Evolutionary conservation across 257 asterid species (phyloP), one percentile per base, ranked within the genome.

Genomic region (Solanum arcanum): DNA sequence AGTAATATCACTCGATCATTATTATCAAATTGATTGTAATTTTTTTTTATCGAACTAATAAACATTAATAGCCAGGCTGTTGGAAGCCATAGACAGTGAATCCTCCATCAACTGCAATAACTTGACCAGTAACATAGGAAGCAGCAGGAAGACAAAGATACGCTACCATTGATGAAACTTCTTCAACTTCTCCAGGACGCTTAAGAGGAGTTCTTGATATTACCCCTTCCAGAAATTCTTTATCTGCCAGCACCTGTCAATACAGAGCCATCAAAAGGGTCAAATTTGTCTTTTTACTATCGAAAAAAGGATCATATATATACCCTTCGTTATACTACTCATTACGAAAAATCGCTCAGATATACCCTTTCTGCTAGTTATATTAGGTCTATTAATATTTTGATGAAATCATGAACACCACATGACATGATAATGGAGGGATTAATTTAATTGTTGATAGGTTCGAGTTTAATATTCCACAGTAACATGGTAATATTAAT

Each of bases 101-200:
- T 82, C 98, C 98, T 86, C 98, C 98, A 75, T 96, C 98, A 56
- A 96, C 98, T 31, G 93, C 90, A 7, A 96, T 86, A 62, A 94
- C 88, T 93, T 96, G 96, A 2, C 98, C 98, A 37, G 96, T 94
- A 15, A 94, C 91, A 82, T 94, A 94, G 0, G 98, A 94, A 84
- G 98, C 98, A 81, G 95, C 92, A n/a, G 98, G 98, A 64, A 96
- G 98, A 89, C 98, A 96, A 20, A 96, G 95, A 90, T 90, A 96
- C 66, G 98, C 96, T 9, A 94, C 98, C 86, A 94, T 60, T 6
- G 96, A 94, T 16, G 98, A 94, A 12, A 94, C 97, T 89, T 96
- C 99, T 81, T 91, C 85, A 0, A 95, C 91, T 91, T 96, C 96
- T 87, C 98, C 97, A 2, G 90, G 90, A 21, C 98, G 97, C 82